These are phyloP conservation scores for Botrytis paeoniae DNA, from an alignment of 2,329 filamentous ascomycete species.

Conservation along the genomic window DNA sequence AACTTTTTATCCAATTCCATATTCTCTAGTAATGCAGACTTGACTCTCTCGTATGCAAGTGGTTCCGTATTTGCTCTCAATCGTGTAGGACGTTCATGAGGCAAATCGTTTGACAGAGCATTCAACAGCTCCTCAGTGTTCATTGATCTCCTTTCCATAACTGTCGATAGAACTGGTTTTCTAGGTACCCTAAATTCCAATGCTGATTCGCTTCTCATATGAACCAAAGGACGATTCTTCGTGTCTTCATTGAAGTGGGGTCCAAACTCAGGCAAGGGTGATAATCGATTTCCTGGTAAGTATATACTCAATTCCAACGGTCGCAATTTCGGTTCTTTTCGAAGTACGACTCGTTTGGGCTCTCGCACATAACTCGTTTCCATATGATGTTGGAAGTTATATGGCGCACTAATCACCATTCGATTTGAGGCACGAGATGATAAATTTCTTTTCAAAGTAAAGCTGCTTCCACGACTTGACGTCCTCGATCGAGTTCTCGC, in stretches of 20 bases:
- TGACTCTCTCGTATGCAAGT: slow-evolving; percentile 36
- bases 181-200: slow-evolving; percentile 34
- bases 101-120: slow-evolving; percentile 30
- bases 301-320: slow-evolving; percentile 58
- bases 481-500: slow-evolving; percentile 42
- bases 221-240: slow-evolving; percentile 21
- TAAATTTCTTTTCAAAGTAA: slow-evolving; percentile 44
- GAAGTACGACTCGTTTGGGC: slow-evolving; percentile 41
- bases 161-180: slow-evolving; percentile 35
- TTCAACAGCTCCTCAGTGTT: slow-evolving; percentile 32
- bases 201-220: slow-evolving; percentile 34
- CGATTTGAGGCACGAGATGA: slow-evolving; percentile 40
- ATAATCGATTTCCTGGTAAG: slow-evolving; percentile 46
- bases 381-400: slow-evolving; percentile 18
- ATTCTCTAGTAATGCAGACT: slow-evolving; percentile 38
- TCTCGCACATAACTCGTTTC: slow-evolving; percentile 17
- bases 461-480: slow-evolving; percentile 43
- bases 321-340: slow-evolving; percentile 42
- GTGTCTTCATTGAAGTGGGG: slow-evolving; percentile 25
- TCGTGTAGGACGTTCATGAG: slow-evolving; percentile 30
- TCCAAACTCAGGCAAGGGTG: slow-evolving; percentile 55
- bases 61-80: slow-evolving; percentile 35
- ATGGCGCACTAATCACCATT: slow-evolving; percentile 19
- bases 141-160: slow-evolving; percentile 29
- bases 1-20: slow-evolving; percentile 57